Evolutionary conservation across 2,329 filamentous ascomycete species (phyloP).

Genomic region (Curvularia verruculosa): DNA sequence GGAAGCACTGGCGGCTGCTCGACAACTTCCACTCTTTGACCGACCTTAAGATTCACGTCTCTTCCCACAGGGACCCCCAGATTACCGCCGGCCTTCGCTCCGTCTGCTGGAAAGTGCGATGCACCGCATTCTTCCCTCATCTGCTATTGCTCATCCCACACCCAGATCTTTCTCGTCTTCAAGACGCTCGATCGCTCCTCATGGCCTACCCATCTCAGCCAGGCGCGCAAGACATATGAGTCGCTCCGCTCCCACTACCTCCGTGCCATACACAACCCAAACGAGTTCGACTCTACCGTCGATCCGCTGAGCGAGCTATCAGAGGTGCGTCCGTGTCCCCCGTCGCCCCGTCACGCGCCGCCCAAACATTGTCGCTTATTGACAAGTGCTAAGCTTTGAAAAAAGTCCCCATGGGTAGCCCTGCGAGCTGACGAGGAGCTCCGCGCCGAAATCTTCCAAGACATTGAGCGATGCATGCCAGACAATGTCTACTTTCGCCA

Average conservation of each 20-base stretch:
- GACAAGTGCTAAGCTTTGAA: conserved; percentile 57
- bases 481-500: conserved; percentile 91
- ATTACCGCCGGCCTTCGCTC: conserved; percentile 74
- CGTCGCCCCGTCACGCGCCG: conserved; percentile 19
- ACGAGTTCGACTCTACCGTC: conserved; percentile 73
- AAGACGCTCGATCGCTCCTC: conserved; percentile 66
- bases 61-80: conserved; percentile 43
- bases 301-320: conserved; percentile 89
- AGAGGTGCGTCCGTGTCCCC: conserved; percentile 57
- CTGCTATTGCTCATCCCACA: conserved; percentile 3
- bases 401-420: conserved; percentile 89
- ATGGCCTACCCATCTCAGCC: conserved; percentile 72
- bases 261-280: conserved; percentile 81
- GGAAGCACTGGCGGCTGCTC: conserved; percentile 46
- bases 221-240: conserved; percentile 75
- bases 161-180: conserved; percentile 80
- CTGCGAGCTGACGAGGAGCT: conserved; percentile 82
- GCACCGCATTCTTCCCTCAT: not conserved
- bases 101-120: conserved; percentile 83
- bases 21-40: conserved; percentile 47
- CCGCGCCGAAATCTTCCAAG: conserved; percentile 88
- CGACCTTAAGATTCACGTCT: conserved; percentile 47
- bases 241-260: conserved; percentile 76
- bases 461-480: conserved; percentile 88
- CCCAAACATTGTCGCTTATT: conserved; percentile 41